A percentile compares a stretch with the other conserved stretches of the same genome.
Conservation (phyloP, 129 eudicot genomes). For the Cynara cardunculus region DNA sequence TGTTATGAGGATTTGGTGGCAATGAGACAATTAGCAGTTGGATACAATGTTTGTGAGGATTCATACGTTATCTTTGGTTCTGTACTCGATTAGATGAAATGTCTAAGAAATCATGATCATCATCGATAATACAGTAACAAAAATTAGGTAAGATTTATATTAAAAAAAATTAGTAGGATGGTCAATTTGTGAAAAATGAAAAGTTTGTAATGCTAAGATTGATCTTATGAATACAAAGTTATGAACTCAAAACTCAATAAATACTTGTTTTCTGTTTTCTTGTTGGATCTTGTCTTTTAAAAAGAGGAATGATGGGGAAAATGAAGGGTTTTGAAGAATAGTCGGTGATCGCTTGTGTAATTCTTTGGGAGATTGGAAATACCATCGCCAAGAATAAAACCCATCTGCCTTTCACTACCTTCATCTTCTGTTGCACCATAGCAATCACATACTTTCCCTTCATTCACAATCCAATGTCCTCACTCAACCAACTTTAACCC, state of each 20-base stretch:
- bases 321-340: slow-evolving; percentile 4
- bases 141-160: too few relatives aligned
- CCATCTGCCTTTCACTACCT: neutral
- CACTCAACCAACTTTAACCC: slow-evolving; percentile 22
- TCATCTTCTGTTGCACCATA: slow-evolving; percentile 39
- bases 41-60: too few relatives aligned
- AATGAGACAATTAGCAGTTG: neutral
- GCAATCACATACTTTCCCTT: slow-evolving; percentile 46
- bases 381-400: slow-evolving; percentile 8
- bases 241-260: neutral
- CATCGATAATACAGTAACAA: neutral
- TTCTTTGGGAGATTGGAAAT: slow-evolving; percentile 3
- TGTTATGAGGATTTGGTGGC: neutral
- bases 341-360: slow-evolving; percentile 14
- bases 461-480: slow-evolving; percentile 34
- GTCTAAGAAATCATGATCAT: neutral
- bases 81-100: neutral
- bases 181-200: neutral
- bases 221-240: neutral
- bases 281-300: neutral
- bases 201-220: too few relatives aligned
- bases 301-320: neutral
- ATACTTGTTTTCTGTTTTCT: neutral
- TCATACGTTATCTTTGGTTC: neutral
- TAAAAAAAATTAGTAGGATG: neutral